Conservation (phyloP, 2,329 filamentous ascomycete genomes). For the Polytolypa hystricis region DNA sequence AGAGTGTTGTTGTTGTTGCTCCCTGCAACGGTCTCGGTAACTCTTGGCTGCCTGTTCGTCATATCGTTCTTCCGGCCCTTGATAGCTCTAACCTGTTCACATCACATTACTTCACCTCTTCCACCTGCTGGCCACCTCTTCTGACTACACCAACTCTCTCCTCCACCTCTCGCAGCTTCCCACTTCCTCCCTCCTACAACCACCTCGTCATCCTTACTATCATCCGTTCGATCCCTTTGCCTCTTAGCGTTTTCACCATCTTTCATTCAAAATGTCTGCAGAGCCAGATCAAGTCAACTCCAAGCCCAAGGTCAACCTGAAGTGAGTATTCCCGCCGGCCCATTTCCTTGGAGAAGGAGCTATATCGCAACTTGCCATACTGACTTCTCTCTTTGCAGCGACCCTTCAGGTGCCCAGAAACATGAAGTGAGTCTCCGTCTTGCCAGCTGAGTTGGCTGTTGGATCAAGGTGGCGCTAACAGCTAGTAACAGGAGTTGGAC, state of each 20-base stretch:
- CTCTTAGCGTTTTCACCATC: conserved; percentile 10
- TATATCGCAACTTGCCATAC: no score
- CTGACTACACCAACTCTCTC: neutral
- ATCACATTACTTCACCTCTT: neutral
- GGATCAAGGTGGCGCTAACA: conserved; percentile 17
- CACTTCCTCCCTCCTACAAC: conserved; percentile 9
- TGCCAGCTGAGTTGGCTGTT: conserved; percentile 12
- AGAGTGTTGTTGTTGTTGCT: conserved; percentile 3
- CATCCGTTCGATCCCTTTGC: conserved; percentile 13
- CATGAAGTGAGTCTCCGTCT: conserved; percentile 56
- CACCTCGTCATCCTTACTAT: conserved; percentile 1
- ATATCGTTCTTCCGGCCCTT: conserved; percentile 5
- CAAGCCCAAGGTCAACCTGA: conserved; percentile 75
- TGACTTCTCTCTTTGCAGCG: conserved; percentile 49
- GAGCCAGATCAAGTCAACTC: conserved; percentile 51
- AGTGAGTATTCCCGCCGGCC: conserved; percentile 59
- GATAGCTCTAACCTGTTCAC: conserved; percentile 4
- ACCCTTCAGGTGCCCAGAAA: conserved; percentile 77
- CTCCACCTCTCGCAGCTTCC: neutral
- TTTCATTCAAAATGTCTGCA: conserved; percentile 53
- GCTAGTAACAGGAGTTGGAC: conserved; percentile 65
- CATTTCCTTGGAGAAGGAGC: no score
- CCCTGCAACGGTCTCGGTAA: no score
- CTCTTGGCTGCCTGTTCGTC: conserved; percentile 5
- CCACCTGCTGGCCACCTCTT: neutral